Percentiles rank a stretch among this genome's conserved stretches.
These are phyloP conservation scores for Escallonia herrerae DNA, from an alignment of 129 eudicot genomes.

Conservation along the genomic window DNA sequence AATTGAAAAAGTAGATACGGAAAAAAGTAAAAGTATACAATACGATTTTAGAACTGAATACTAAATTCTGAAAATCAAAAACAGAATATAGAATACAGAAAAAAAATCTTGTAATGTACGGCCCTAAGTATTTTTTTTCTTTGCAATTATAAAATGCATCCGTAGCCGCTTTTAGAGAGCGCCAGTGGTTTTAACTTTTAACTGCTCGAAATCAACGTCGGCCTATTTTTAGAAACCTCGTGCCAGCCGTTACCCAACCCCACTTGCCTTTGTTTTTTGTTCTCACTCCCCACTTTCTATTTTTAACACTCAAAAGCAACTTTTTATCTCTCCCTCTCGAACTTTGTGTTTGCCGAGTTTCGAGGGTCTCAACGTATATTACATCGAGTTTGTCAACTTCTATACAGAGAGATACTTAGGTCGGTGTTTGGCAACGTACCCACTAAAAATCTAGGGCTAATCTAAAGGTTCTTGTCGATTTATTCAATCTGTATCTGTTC, in stretches of 20 bases:
- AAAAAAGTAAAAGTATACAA: too few relatives aligned
- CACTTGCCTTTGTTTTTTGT: not conserved
- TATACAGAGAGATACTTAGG: not conserved
- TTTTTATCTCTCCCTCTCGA: not conserved
- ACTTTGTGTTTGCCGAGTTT: constrained; percentile 6
- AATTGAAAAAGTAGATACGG: too few relatives aligned
- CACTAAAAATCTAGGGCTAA: not conserved
- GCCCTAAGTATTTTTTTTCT: too few relatives aligned
- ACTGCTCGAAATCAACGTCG: too few relatives aligned
- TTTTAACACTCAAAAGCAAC: not conserved
- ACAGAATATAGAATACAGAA: too few relatives aligned
- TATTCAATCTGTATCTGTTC: not conserved
- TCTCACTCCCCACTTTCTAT: not conserved
- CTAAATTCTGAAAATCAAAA: too few relatives aligned
- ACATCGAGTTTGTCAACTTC: not conserved
- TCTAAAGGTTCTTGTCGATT: not conserved
- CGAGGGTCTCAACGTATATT: not conserved
- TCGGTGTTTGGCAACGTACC: constrained; percentile 1
- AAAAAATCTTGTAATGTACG: too few relatives aligned
- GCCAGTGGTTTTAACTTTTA: too few relatives aligned
- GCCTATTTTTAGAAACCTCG: not conserved
- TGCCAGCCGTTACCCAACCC: not conserved
- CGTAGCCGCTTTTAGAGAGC: too few relatives aligned
- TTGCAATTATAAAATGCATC: too few relatives aligned
- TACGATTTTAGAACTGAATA: too few relatives aligned